These are phyloP conservation scores for Escallonia rubra DNA, from an alignment of 129 eudicot species.

Conservation along the genomic window DNA sequence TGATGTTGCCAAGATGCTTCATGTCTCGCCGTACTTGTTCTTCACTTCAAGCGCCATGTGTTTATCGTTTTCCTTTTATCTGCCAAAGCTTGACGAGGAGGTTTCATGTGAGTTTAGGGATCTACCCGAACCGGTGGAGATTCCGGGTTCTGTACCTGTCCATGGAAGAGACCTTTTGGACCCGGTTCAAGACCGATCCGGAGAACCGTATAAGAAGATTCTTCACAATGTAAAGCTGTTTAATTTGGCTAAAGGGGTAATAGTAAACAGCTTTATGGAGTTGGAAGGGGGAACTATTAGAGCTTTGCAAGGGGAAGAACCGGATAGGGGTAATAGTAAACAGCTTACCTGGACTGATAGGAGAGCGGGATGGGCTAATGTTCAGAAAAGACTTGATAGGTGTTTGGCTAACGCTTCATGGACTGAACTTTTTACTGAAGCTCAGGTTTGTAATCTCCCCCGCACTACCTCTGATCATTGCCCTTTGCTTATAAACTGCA, in stretches of 20 bases:
- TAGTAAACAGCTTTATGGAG: constrained; percentile 42
- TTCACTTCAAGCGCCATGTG: constrained; percentile 35
- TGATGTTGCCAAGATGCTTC: background rate
- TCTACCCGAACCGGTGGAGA: constrained; percentile 25
- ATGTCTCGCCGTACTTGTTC: constrained; percentile 21
- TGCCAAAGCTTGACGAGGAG: constrained; percentile 38
- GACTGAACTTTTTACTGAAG: too few species aligned
- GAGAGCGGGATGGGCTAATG: too few species aligned
- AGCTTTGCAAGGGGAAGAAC: constrained; percentile 7
- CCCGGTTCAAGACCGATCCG: constrained; percentile 43
- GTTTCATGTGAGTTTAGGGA: constrained; percentile 40
- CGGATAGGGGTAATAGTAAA: constrained; percentile 15
- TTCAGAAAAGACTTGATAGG: too few species aligned
- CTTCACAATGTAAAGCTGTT: constrained; percentile 29
- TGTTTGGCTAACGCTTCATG: too few species aligned
- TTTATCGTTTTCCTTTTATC: constrained; percentile 24
- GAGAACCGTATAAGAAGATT: constrained; percentile 37
- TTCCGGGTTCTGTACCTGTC: constrained; percentile 40
- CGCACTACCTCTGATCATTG: too few species aligned
- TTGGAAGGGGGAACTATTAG: constrained; percentile 38
- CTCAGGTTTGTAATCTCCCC: too few species aligned
- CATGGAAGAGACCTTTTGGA: constrained; percentile 39
- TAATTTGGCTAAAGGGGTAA: constrained; percentile 30
- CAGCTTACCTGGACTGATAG: constrained; percentile 20
- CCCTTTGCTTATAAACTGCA: too few species aligned